phyloP scores from a whole-genome alignment of 1,139 yeast species.

The Saccharomyces hybrid region DNA sequence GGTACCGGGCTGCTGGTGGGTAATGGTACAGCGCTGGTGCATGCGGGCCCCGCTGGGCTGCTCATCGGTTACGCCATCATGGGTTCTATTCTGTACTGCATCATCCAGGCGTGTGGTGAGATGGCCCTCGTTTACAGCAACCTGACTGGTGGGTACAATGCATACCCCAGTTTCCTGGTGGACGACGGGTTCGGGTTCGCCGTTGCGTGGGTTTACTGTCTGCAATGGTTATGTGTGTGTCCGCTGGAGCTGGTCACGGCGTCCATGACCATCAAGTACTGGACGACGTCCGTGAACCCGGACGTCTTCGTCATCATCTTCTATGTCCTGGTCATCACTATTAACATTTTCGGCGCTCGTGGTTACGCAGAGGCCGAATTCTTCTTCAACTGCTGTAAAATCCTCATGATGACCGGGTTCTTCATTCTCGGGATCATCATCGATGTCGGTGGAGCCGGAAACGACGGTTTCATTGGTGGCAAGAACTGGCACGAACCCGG shows the following conservation, averaged over 20 bases:
- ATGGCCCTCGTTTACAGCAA: conserved; percentile 70
- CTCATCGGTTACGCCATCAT: conserved; percentile 61
- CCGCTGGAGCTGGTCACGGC: conserved; percentile 77
- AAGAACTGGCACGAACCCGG: conserved; percentile 58
- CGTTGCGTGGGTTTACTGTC: conserved; percentile 71
- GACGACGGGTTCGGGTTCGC: conserved; percentile 77
- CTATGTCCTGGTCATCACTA: conserved; percentile 47
- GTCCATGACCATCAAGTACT: conserved; percentile 53
- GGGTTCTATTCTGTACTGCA: conserved; percentile 63
- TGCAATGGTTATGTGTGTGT: conserved; percentile 72
- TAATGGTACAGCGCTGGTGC: conserved; percentile 54
- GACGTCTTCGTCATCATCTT: conserved; percentile 64
- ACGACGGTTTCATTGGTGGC: conserved; percentile 55
- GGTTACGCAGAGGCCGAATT: conserved; percentile 76
- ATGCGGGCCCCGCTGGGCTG: conserved; percentile 79
- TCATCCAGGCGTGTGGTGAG: conserved; percentile 79
- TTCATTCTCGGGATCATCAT: conserved; percentile 54
- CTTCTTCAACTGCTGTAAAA: conserved; percentile 49
- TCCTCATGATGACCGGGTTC: conserved; percentile 57
- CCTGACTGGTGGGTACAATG: conserved; percentile 70
- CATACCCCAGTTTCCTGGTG: conserved; percentile 57
- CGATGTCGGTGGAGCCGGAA: conserved; percentile 62
- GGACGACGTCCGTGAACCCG: conserved; percentile 44
- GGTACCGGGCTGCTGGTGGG: conserved; percentile 79
- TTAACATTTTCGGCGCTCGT: conserved; percentile 60